Conservation (phyloP, 129 eudicot species). For the Oenanthe sinensis region DNA sequence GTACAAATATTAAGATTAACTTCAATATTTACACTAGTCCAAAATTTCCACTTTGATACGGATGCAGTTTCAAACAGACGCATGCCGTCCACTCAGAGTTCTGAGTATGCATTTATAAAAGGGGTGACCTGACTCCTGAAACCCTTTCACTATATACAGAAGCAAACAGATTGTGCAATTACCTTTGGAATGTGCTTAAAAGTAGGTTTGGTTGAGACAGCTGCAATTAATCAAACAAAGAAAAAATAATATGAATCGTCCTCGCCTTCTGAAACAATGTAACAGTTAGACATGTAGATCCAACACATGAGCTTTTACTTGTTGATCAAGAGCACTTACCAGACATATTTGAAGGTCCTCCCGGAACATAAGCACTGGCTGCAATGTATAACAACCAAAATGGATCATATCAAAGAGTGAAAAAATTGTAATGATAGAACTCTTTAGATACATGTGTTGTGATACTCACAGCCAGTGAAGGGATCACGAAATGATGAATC, state of each 20-base stretch:
- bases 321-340: slow-evolving; percentile 32
- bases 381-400: slow-evolving; percentile 22
- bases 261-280: neutral
- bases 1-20: neutral
- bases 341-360: slow-evolving; percentile 45
- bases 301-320: slow-evolving; percentile 4
- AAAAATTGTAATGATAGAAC: neutral
- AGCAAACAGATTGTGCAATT: slow-evolving; percentile 9
- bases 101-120: neutral
- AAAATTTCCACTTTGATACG: neutral
- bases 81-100: neutral
- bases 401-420: slow-evolving; percentile 3
- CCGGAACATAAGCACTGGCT: slow-evolving; percentile 97
- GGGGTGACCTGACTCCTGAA: neutral
- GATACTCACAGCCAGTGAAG: slow-evolving; percentile 81
- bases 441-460: neutral
- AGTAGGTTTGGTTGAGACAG: slow-evolving; percentile 39
- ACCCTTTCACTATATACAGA: slow-evolving; percentile 6
- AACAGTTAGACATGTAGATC: slow-evolving; percentile 8
- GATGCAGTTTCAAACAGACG: neutral
- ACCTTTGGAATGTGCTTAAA: slow-evolving; percentile 98
- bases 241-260: neutral
- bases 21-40: neutral
- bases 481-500: slow-evolving; percentile 88
- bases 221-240: slow-evolving; percentile 31